A percentile compares a stretch with the other conserved stretches of the same genome.
These are phyloP conservation scores for Kwoniella sp. DNA, from an alignment of 768 basidiomycete species.

Conservation along the genomic window DNA sequence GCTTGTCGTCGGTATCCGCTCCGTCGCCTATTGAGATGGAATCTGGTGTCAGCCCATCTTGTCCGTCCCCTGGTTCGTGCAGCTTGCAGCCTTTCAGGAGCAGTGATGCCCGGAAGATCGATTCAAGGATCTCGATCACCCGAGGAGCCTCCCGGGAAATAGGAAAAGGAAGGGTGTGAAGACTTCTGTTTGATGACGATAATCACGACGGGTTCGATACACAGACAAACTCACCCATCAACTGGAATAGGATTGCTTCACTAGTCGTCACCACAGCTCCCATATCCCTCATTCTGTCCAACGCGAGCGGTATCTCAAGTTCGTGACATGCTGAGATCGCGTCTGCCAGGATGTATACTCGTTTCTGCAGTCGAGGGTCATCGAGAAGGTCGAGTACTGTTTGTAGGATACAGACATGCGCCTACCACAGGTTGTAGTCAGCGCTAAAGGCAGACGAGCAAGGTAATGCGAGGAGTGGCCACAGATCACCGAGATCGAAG, in stretches of 20 bases:
- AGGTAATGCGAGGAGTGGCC: too few relatives aligned
- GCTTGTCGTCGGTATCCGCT: slow-evolving; percentile 15
- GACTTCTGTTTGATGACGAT: too few relatives aligned
- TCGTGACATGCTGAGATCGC: slow-evolving; percentile 79
- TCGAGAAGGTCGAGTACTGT: slow-evolving; percentile 68
- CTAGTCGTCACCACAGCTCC: slow-evolving; percentile 78
- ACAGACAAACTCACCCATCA: slow-evolving; percentile 69
- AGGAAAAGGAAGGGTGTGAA: too few relatives aligned
- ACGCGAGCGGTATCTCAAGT: slow-evolving; percentile 75
- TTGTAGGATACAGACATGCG: slow-evolving; percentile 87
- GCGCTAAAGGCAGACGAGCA: too few relatives aligned
- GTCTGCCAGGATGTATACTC: slow-evolving; percentile 70
- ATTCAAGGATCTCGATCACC: too few relatives aligned
- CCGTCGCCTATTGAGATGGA: slow-evolving; percentile 10
- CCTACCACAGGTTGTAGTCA: too few relatives aligned
- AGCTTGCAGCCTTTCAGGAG: too few relatives aligned
- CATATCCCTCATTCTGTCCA: slow-evolving; percentile 58
- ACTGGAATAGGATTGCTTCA: slow-evolving; percentile 76
- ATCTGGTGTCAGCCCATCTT: background rate
- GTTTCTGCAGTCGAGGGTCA: slow-evolving; percentile 29
- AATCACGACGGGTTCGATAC: too few relatives aligned
- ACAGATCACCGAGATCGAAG: too few relatives aligned
- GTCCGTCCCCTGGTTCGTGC: background rate
- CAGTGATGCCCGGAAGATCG: too few relatives aligned
- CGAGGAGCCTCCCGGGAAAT: too few relatives aligned